These are phyloP conservation scores for Coemansia sp. DNA, from an alignment of 192 early-diverging fungal species.

Conservation along the genomic window DNA sequence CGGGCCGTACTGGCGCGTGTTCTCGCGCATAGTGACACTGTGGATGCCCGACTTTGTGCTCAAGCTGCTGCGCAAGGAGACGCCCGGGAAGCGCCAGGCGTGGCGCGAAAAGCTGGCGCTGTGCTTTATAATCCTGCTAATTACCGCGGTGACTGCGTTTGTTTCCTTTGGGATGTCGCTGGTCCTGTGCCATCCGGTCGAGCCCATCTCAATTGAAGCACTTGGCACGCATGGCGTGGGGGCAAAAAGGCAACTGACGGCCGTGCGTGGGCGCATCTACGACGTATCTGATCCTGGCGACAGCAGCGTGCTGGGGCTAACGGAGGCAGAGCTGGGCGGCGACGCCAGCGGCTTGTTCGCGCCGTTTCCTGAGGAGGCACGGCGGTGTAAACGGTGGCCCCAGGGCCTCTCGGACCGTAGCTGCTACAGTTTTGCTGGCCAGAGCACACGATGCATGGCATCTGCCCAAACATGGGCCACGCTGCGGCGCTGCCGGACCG, in stretches of 20 bases:
- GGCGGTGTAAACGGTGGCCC: conserved; percentile 19
- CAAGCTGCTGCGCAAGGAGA: conserved; percentile 53
- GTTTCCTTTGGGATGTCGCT: conserved; percentile 31
- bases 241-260: conserved; percentile 9
- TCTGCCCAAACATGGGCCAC: conserved; percentile 13
- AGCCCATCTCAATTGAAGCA: conserved; percentile 20
- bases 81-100: conserved; percentile 66
- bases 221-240: conserved; percentile 13
- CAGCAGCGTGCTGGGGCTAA: conserved; percentile 4
- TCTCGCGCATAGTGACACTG: conserved; percentile 63
- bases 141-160: conserved; percentile 31
- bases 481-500: conserved; percentile 21
- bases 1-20: conserved; percentile 59
- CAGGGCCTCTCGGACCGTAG: conserved; percentile 31
- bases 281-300: conserved; percentile 14
- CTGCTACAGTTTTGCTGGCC: conserved; percentile 26
- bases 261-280: conserved; percentile 42
- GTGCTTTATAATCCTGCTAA: conserved; percentile 73
- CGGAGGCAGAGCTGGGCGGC: conserved; percentile 36
- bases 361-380: conserved; percentile 32
- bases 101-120: conserved; percentile 81
- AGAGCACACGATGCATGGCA: conserved; percentile 21
- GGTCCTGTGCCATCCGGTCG: conserved; percentile 40
- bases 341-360: conserved; percentile 55
- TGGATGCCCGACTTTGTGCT: conserved; percentile 67